Percentiles rank a stretch among this genome's conserved stretches.
Conservation (phyloP, 2,329 filamentous ascomycete genomes). For the Fusarium avenaceum region DNA sequence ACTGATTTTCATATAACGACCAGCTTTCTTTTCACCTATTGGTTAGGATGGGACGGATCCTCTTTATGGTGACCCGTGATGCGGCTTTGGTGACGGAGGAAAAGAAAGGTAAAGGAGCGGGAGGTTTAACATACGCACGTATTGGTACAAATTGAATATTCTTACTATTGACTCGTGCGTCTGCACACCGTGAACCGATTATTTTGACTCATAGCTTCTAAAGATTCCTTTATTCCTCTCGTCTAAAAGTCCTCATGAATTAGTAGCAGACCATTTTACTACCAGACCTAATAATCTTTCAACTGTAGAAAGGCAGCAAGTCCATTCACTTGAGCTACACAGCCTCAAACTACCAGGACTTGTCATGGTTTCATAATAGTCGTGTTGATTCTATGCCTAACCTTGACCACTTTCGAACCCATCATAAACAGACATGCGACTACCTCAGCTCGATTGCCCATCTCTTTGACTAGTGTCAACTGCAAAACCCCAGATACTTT, state of each 20-base stretch:
- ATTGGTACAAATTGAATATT: neutral
- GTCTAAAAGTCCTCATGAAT: neutral
- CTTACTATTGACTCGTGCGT: too few relatives aligned
- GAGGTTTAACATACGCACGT: neutral
- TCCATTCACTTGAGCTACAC: too few relatives aligned
- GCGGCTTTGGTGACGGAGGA: neutral
- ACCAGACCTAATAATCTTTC: too few relatives aligned
- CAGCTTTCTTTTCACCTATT: neutral
- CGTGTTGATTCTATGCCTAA: constrained; percentile 30
- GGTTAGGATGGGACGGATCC: neutral
- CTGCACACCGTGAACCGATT: too few relatives aligned
- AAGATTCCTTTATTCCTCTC: too few relatives aligned
- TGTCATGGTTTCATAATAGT: constrained; percentile 21
- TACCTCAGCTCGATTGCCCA: constrained; percentile 11
- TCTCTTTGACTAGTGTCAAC: constrained; percentile 27
- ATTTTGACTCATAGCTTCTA: too few relatives aligned
- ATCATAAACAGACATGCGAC: constrained; percentile 15
- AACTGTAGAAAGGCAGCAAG: too few relatives aligned
- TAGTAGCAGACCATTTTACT: neutral
- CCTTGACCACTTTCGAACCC: constrained; percentile 9
- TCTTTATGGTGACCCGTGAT: neutral
- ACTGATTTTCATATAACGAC: neutral
- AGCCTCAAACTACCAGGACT: neutral
- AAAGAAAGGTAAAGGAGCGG: neutral
- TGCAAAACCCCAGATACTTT: constrained; percentile 15